phyloP scores from a whole-genome alignment of 2,329 filamentous ascomycete species.

The Pyricularia grisea region DNA sequence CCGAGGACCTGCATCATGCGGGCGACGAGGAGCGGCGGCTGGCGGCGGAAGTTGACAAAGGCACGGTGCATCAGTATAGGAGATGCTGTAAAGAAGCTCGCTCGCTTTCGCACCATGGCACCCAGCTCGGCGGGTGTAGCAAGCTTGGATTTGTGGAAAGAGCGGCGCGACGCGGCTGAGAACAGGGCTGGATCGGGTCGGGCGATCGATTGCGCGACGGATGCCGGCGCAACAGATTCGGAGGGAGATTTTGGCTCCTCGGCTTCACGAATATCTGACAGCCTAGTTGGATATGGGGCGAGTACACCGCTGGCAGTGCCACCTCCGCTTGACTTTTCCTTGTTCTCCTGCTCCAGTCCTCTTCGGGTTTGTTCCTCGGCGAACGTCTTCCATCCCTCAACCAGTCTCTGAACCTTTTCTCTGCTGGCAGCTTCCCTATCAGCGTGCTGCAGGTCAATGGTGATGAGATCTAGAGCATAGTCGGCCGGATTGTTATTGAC shows the following conservation, averaged over 20 bases:
- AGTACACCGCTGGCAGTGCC: background rate
- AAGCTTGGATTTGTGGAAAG: conserved; percentile 33
- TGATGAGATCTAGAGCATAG: conserved; percentile 69
- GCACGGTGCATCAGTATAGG: conserved; percentile 60
- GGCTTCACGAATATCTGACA: conserved; percentile 7
- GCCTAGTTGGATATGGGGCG: background rate
- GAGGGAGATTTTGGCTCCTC: conserved; percentile 38
- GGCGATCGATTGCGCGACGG: background rate
- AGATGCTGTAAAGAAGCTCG: conserved; percentile 52
- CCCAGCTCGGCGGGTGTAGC: conserved; percentile 65
- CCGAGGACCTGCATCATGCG: conserved; percentile 59
- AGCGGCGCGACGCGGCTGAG: conserved; percentile 1
- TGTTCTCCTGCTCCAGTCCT: background rate
- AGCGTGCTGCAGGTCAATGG: conserved; percentile 61
- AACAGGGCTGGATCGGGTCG: background rate
- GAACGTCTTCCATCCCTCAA: conserved; percentile 43
- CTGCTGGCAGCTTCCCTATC: conserved; percentile 53
- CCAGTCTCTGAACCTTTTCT: conserved; percentile 50
- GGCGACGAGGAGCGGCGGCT: conserved; percentile 54
- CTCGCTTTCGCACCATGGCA: conserved; percentile 52
- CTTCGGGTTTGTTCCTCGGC: conserved; percentile 5
- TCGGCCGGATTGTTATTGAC: conserved; percentile 67
- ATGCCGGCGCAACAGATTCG: conserved; percentile 44
- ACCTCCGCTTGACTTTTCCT: background rate
- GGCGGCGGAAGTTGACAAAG: conserved; percentile 58